Conservation (phyloP, 192 early-diverging fungal species). For the Polychytrium aggregatum region DNA sequence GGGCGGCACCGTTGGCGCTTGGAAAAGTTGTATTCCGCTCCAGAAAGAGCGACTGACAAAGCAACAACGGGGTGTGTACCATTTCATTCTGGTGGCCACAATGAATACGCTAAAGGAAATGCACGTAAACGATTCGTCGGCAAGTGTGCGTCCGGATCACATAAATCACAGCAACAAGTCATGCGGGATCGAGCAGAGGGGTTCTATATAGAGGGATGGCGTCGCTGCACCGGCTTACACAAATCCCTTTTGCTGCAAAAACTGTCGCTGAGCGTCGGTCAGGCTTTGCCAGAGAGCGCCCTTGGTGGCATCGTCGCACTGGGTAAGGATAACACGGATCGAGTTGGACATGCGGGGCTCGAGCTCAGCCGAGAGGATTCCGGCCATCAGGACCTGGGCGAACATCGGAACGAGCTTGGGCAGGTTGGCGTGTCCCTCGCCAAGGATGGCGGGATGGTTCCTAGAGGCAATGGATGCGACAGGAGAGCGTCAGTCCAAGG, state of each 20-base stretch:
- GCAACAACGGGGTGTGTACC: too few relatives aligned
- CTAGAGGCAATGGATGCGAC: conserved; percentile 15
- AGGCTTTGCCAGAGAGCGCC: conserved; percentile 7
- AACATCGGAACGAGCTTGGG: conserved; percentile 47
- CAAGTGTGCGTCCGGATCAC: too few relatives aligned
- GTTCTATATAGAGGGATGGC: too few relatives aligned
- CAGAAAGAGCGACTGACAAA: too few relatives aligned
- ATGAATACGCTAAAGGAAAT: too few relatives aligned
- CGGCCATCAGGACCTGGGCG: conserved; percentile 41
- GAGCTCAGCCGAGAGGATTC: conserved; percentile 5
- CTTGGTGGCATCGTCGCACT: not conserved
- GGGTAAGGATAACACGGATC: not conserved
- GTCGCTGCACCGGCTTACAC: conserved; percentile 3
- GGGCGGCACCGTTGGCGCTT: too few relatives aligned
- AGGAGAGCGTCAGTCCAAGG: not conserved
- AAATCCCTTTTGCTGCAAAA: conserved; percentile 2
- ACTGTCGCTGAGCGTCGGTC: conserved; percentile 3
- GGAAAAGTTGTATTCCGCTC: too few relatives aligned
- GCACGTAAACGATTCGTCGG: too few relatives aligned
- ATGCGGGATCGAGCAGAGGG: too few relatives aligned
- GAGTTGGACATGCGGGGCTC: not conserved
- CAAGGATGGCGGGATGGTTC: conserved; percentile 50
- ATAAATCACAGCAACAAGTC: too few relatives aligned
- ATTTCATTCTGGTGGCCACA: too few relatives aligned
- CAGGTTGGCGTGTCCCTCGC: conserved; percentile 49